Base-by-base conservation (phyloP, 352 stramenopile genomes). In the Phytopythium montanum region DNA sequence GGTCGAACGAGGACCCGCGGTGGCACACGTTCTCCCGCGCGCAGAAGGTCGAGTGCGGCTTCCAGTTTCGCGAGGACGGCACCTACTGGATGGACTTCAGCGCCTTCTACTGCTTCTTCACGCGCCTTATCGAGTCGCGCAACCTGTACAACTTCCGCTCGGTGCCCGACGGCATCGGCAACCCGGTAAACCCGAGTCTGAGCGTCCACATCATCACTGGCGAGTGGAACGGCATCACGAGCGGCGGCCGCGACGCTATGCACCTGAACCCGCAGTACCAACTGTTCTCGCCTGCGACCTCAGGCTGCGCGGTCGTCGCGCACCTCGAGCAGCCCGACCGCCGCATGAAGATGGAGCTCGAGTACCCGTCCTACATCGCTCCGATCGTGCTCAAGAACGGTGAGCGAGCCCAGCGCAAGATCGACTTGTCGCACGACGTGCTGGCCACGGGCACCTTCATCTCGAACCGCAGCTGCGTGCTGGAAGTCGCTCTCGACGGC, bases 191-290 rank as follows among this genome's bases (percentile, higher is more conserved):
- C 23, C 79, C 82, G n/a, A 85, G 65, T 62, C 36, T 88, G 53
- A 92, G 76, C 54, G 64, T 92, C 29, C 82, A 94, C 56, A 79
- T 94, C 14, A 61, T 94, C 39, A 73, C 69, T 19, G 81, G 82
- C 16, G 82, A 90, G 61, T 94, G 85, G 85, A 92, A 88, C 59
- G 85, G 82, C 16, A 84, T 91, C 52, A 94, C 82, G 4, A 86
- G 77, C 25, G 85, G 85, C 45, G 85, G 82, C 7, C 76, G 85
- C 26, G 82, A 92, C 42, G 85, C 82, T 8, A 88, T 94, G 76
- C 85, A 94, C 57, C 54, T 94, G 46, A 94, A 94, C 54, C 85
- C 85, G n/a, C 85, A 94, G 62, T 88, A 91, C 54, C 85, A 94
- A 51, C 52, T 94, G 6, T 88, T 90, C 42, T 86, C 77, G 46